phyloP scores from a whole-genome alignment of 176 grass and related monocot genomes.

The Carex kokanica region DNA sequence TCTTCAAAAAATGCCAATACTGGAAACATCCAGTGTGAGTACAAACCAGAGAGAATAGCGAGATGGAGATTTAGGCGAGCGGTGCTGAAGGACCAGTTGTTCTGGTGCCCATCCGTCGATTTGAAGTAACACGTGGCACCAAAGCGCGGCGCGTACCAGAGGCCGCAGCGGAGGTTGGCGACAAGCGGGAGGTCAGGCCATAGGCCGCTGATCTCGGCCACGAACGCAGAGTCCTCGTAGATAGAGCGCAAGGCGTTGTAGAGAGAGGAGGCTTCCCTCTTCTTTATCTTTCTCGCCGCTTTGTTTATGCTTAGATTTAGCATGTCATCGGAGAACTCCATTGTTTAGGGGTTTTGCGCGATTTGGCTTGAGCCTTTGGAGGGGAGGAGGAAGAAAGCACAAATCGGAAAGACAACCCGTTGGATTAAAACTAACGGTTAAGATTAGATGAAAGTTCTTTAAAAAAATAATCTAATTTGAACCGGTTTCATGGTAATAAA shows the following conservation, averaged over 20 bases:
- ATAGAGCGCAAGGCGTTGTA: constrained; percentile 84
- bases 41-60: constrained; percentile 61
- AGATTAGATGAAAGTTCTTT: no score
- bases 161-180: constrained; percentile 89
- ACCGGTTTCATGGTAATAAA: no score
- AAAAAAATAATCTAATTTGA: no score
- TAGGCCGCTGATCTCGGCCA: constrained; percentile 72
- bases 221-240: constrained; percentile 79
- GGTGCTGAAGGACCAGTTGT: constrained; percentile 81
- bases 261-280: constrained; percentile 57
- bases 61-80: constrained; percentile 88
- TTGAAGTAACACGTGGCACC: constrained; percentile 82
- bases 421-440: no score
- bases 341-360: not conserved
- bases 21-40: not conserved
- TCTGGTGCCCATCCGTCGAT: constrained; percentile 85
- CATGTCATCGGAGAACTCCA: constrained; percentile 10
- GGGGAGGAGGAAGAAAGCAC: not conserved
- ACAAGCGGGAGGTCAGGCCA: constrained; percentile 77
- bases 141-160: constrained; percentile 70
- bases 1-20: not conserved
- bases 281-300: constrained; percentile 68
- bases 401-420: not conserved
- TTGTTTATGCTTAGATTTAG: constrained; percentile 62
- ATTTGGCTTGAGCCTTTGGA: not conserved